phyloP scores from a whole-genome alignment of 805 yeast species.

The Metschnikowia vanudenii region DNA sequence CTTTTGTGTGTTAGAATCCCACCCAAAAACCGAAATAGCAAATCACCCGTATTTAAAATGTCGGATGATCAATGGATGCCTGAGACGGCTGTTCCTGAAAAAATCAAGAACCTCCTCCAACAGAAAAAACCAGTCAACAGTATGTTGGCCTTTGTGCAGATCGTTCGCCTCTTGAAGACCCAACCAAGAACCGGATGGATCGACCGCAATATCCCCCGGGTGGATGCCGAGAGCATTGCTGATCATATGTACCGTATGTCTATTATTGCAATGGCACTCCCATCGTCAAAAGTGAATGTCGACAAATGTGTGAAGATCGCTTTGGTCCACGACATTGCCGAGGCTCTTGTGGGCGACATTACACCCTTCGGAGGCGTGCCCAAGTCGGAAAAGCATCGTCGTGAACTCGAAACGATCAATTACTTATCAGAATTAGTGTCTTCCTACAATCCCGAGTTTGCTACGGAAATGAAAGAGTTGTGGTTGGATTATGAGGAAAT shows the following conservation, averaged over 20 bases:
- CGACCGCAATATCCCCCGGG: constrained; percentile 53
- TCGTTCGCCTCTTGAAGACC: constrained; percentile 67
- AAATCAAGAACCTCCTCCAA: constrained; percentile 38
- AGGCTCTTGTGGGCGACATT: constrained; percentile 89
- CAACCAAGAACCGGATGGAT: constrained; percentile 96
- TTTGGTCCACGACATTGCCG: constrained; percentile 91
- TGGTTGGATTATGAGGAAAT: constrained; percentile 92
- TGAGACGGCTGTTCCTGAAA: constrained; percentile 50
- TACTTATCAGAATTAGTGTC: constrained; percentile 60
- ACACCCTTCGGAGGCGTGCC: constrained; percentile 71
- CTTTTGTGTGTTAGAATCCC: no score
- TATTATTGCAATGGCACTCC: constrained; percentile 69
- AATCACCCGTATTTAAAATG: neutral
- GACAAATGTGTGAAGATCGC: constrained; percentile 81
- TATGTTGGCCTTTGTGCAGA: constrained; percentile 58
- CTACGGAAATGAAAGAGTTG: constrained; percentile 61
- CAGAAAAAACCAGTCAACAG: constrained; percentile 41
- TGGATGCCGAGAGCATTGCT: constrained; percentile 68
- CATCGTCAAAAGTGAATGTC: constrained; percentile 51
- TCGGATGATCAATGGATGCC: constrained; percentile 46
- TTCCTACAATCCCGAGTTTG: constrained; percentile 63
- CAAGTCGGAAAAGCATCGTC: constrained; percentile 77
- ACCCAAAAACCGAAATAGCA: neutral
- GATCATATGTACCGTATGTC: constrained; percentile 98
- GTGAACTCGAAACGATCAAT: constrained; percentile 72